Evolutionary conservation across 352 stramenopile species (phyloP), one percentile per base, ranked within the genome.

Genomic region (Pythium brachiatum): DNA sequence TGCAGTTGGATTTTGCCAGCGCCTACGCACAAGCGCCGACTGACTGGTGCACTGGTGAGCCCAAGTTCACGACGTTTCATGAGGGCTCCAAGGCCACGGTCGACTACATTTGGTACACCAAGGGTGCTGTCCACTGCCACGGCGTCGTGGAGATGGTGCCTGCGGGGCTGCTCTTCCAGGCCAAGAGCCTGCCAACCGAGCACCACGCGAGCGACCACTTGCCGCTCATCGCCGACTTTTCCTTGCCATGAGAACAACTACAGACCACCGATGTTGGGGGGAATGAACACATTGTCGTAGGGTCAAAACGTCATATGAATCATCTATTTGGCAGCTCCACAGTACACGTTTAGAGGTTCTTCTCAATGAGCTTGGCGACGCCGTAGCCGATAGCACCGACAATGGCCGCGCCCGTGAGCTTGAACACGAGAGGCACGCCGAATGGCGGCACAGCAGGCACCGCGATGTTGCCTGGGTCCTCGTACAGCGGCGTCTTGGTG

Each of bases 391-490:
- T 63, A 34, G 81, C 68, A 15, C 78, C 85, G 20, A 90, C 59
- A 3, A 89, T 60, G 25, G 79, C 68, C 18, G 66, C 75, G 47
- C 76, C 77, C 31, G 79, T 53, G 43, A 90, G 53, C 71, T 84
- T 84, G 68, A 94, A 72, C 60, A 73, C 75, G 53, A 92, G 62
- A 32, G 86, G 86, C 53, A 91, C 79, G 36, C 76, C 70, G 62
- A 93, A 94, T 60, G 82, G 67, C 60, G 86, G 83, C 52, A 93
- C 86, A 20, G 80, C 36, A 8, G 86, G 86, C 47, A 85, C 72
- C 15, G 83, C 66, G 38, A 94, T 81, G 70, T 94, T 94, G 66
- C 76, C 86, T 12, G 83, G 83, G 76, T 94, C 86, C 44, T 94
- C 81, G 71, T 94, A 94, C 65, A 94, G 65, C 34, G 62, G 53